These are phyloP conservation scores for Phytophthora macrochlamydospora DNA, from an alignment of 352 stramenopile genomes.

Conservation along the genomic window DNA sequence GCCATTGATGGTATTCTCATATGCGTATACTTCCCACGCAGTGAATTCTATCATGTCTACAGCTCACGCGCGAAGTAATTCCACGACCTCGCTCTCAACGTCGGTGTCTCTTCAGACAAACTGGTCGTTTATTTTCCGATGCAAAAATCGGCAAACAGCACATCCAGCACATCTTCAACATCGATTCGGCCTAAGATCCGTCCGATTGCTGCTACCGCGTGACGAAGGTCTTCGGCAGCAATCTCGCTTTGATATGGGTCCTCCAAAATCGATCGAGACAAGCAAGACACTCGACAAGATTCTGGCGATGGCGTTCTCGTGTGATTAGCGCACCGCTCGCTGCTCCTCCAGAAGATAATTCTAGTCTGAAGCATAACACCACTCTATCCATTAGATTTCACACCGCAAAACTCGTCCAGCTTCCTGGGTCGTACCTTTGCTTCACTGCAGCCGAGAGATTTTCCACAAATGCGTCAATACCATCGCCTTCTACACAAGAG, in stretches of 20 bases:
- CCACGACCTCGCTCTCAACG: neutral
- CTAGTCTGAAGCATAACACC: slow-evolving; percentile 30
- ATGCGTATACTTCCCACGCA: slow-evolving; percentile 48
- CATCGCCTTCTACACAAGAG: slow-evolving; percentile 60
- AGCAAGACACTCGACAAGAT: slow-evolving; percentile 86
- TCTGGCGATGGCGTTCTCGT: slow-evolving; percentile 90
- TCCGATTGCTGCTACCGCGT: slow-evolving; percentile 92
- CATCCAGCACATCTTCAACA: slow-evolving; percentile 97
- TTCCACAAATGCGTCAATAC: slow-evolving; percentile 71
- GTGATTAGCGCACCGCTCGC: slow-evolving; percentile 91
- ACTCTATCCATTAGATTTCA: neutral
- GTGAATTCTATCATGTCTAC: slow-evolving; percentile 49
- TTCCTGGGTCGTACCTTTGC: slow-evolving; percentile 44
- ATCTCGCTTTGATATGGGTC: slow-evolving; percentile 91
- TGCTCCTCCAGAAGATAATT: slow-evolving; percentile 39
- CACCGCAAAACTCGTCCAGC: neutral
- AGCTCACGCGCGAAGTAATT: neutral
- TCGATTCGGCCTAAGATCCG: slow-evolving; percentile 96
- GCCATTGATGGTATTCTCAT: slow-evolving; percentile 27
- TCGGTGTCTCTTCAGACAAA: slow-evolving; percentile 16
- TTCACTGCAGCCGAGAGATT: slow-evolving; percentile 60
- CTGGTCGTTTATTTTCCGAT: slow-evolving; percentile 94
- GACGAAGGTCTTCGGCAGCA: slow-evolving; percentile 95
- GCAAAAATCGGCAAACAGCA: slow-evolving; percentile 98
- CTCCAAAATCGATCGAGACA: slow-evolving; percentile 87